These are phyloP conservation scores for Mortierella sp. DNA, from an alignment of 371 early-diverging fungal species.

Conservation along the genomic window DNA sequence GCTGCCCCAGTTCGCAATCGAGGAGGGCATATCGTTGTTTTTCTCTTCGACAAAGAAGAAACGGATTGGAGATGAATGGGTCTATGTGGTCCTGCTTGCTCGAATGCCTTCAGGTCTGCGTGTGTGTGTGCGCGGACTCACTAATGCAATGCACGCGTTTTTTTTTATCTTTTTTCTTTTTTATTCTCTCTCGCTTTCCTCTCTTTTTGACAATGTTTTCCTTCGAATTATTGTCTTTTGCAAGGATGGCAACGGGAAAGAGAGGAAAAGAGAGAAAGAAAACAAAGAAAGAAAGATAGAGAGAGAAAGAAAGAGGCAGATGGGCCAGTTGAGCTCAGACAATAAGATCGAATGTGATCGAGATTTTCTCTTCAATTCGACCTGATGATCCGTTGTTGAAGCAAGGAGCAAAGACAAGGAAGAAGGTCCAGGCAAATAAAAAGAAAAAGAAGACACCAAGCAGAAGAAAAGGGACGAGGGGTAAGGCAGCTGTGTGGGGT, in stretches of 20 bases:
- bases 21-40: slow-evolving; percentile 26
- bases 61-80: neutral
- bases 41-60: neutral
- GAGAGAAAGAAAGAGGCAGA: neutral
- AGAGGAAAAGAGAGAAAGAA: neutral
- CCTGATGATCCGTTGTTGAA: neutral
- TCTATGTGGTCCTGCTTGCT: no score
- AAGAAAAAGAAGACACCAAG: neutral
- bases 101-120: no score
- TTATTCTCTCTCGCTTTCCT: neutral
- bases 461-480: no score
- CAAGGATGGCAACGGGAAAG: neutral
- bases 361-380: neutral
- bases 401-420: neutral
- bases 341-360: neutral
- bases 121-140: no score
- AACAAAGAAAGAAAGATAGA: neutral
- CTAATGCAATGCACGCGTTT: slow-evolving; percentile 5
- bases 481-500: no score
- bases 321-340: no score
- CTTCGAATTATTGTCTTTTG: neutral
- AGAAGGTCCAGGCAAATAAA: neutral
- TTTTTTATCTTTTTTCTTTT: slow-evolving; percentile 1
- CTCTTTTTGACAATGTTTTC: neutral
- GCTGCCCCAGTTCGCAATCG: slow-evolving; percentile 27